Conservation (phyloP, 345 rosid genomes). For the Lenwebbia sp. region DNA sequence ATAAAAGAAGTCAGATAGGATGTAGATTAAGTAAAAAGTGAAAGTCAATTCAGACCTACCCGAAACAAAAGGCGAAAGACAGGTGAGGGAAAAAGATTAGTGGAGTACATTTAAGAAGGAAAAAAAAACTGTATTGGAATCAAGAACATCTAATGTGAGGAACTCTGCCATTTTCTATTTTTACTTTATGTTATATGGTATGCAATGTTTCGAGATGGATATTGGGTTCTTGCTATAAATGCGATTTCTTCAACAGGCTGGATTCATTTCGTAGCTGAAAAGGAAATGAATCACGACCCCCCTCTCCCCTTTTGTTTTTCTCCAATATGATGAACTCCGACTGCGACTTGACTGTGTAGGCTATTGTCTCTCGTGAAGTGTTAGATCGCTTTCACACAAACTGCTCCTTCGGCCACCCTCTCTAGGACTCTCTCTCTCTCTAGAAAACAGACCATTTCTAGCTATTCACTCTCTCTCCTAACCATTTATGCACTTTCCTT, state of each 20-base stretch:
- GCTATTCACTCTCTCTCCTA: not conserved
- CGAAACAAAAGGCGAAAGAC: not conserved
- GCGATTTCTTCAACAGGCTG: not conserved
- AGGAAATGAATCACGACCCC: not conserved
- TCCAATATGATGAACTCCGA: not conserved
- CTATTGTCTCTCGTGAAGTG: constrained; percentile 2
- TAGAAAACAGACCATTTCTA: not conserved
- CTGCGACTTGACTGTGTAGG: constrained; percentile 9
- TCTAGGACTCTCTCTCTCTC: not conserved
- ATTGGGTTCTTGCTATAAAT: not conserved
- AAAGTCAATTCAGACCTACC: not conserved
- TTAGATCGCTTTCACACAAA: constrained; percentile 20
- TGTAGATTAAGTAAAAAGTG: not conserved
- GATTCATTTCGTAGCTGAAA: not conserved
- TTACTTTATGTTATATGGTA: not conserved
- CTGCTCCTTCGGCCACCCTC: not conserved
- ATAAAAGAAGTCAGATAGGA: not conserved
- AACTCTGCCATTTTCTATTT: not conserved
- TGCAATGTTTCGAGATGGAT: not conserved
- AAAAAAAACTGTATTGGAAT: not conserved
- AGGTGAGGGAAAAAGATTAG: not conserved
- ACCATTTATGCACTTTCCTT: constrained; percentile 6
- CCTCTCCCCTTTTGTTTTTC: not conserved
- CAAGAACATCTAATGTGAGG: not conserved
- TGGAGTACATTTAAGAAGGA: not conserved